Evolutionary conservation across 1,284 basidiomycete genomes (phyloP), one percentile per base, ranked within the genome.

Genomic region (Anthracocystis panici-leucophaei): DNA sequence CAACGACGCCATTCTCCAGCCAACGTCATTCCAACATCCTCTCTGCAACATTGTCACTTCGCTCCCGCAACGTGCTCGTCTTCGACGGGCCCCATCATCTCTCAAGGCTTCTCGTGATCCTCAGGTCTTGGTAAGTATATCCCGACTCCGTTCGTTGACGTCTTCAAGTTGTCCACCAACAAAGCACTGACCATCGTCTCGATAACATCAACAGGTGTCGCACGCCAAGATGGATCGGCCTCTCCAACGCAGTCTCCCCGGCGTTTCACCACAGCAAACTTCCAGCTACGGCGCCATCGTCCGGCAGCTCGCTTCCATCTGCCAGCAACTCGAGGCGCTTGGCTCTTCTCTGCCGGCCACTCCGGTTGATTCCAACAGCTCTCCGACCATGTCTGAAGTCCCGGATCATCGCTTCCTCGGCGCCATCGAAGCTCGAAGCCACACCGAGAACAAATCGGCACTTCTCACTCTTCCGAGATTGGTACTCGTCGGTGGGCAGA

Each of bases 401-500:
- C 48, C 59, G 16, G 38, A 18, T 14, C 38, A 40, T 40, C 38
- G 16, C 9, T 31, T 31, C 29, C 29, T 9, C 9, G 29, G 29
- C 29, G 29, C 29, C 29, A 31, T 31, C 38, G 38, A 11, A 40
- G 38, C 38, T 40, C 12, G 11, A 40, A 40, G 12, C 12, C 5
- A 14, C 16, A 40, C 20, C 42, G 10, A 21, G 20, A 21, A 44
- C 25, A 11, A 11, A 11, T 18, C 12, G 16, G 38, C 12, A 5
- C 38, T 6, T 40, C 23, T 46, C 8, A 50, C n/a, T 9, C n/a
- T 50, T 31, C 67, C 67, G 0, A 51, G 52, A 20, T 38, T 65
- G 20, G 62, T 59, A 3, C 50, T 70, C 11, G 57, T 65, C 44
- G 67, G 61, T 12, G 57, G 61, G 11, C 67, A 70, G 38, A 64